These are phyloP conservation scores for Gloeostereum incarnatum DNA, from an alignment of 768 basidiomycete genomes.

Conservation along the genomic window DNA sequence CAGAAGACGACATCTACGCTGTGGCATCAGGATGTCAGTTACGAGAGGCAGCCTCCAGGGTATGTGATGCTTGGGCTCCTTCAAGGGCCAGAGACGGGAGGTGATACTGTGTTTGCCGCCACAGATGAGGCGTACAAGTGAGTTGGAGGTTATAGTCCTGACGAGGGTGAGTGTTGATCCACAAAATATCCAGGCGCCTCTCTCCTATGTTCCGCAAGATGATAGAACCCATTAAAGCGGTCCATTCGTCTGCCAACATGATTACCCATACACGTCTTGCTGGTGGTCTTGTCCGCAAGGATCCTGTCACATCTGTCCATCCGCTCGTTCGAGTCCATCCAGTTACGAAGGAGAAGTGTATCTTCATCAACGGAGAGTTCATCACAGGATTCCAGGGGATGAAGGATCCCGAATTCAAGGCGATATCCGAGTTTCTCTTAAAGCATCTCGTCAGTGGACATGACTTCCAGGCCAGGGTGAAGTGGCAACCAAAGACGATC, in stretches of 20 bases:
- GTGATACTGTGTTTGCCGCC: constrained; percentile 13
- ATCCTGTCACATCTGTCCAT: constrained; percentile 16
- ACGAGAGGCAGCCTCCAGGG: constrained; percentile 13
- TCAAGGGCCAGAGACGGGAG: constrained; percentile 12
- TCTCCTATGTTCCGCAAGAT: constrained; percentile 1
- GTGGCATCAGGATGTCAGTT: constrained; percentile 15
- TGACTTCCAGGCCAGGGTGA: constrained; percentile 16
- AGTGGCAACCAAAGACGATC: constrained; percentile 15
- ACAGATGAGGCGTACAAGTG: constrained; percentile 12
- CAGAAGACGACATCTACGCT: constrained; percentile 13
- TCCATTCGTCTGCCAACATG: constrained; percentile 17
- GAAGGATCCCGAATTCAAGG: constrained; percentile 16
- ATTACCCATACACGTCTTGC: constrained; percentile 12
- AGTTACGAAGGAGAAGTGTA: constrained; percentile 14
- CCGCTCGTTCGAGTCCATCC: constrained; percentile 21
- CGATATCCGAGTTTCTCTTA: constrained; percentile 15
- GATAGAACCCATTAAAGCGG: constrained; percentile 12
- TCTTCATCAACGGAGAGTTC: constrained; percentile 20
- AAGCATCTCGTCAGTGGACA: constrained; percentile 15
- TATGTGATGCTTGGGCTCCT: constrained; percentile 14
- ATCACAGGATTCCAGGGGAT: constrained; percentile 15
- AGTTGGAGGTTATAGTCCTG: not conserved
- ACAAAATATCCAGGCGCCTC: constrained; percentile 3
- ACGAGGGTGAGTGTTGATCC: not conserved
- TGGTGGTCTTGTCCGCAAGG: constrained; percentile 18